Percentiles rank a stretch among this genome's conserved stretches.
Conservation (phyloP, 768 basidiomycete genomes). For the Suillus subluteus region DNA sequence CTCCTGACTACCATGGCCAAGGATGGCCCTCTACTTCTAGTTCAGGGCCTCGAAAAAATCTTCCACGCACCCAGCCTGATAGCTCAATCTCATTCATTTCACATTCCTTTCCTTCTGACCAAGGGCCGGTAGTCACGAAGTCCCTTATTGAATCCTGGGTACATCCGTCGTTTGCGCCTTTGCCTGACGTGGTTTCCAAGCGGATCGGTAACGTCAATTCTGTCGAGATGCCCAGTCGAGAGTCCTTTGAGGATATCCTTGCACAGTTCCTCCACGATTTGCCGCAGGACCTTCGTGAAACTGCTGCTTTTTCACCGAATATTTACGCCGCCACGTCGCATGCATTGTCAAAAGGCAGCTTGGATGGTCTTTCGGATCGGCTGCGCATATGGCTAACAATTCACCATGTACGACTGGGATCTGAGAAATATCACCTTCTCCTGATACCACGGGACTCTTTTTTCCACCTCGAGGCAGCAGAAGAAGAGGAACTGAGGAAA, state of each 20-base stretch:
- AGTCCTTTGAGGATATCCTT: constrained; percentile 54
- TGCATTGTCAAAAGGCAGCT: constrained; percentile 43
- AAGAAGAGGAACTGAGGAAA: constrained; percentile 52
- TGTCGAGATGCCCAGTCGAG: constrained; percentile 62
- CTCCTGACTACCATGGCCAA: constrained; percentile 31
- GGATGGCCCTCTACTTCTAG: constrained; percentile 15
- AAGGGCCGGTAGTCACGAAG: constrained; percentile 42
- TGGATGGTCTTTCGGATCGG: constrained; percentile 42
- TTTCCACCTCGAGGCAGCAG: constrained; percentile 51
- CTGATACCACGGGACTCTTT: constrained; percentile 63
- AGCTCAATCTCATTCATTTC: constrained; percentile 48
- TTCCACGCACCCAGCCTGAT: constrained; percentile 28
- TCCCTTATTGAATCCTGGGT: constrained; percentile 60
- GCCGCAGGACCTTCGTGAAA: constrained; percentile 60
- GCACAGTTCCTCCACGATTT: constrained; percentile 52
- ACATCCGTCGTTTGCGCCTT: constrained; percentile 59
- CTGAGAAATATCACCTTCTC: constrained; percentile 58
- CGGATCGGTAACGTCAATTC: constrained; percentile 55
- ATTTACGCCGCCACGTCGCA: constrained; percentile 55
- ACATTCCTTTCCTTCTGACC: constrained; percentile 42
- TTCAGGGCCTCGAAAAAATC: constrained; percentile 27
- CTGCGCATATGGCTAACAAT: constrained; percentile 56
- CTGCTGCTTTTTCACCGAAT: constrained; percentile 58
- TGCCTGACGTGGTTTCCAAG: constrained; percentile 59
- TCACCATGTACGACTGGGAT: constrained; percentile 66